Conservation (phyloP, 2,329 filamentous ascomycete genomes). For the Sclerotinia subarctica region DNA sequence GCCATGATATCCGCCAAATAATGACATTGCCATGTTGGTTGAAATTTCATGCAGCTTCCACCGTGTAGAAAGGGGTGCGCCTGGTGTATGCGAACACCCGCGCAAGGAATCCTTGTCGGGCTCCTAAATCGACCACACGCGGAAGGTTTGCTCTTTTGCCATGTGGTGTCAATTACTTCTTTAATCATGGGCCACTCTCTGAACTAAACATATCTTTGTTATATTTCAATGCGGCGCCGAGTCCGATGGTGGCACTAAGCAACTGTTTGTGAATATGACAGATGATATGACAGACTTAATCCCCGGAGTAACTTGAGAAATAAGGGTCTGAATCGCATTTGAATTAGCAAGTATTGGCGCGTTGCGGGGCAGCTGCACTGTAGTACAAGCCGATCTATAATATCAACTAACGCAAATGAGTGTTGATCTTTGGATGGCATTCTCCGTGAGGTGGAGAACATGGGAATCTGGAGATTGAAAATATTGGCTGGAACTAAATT, state of each 20-base stretch:
- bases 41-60: background rate
- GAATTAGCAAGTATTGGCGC: background rate
- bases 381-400: background rate
- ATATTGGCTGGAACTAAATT: background rate
- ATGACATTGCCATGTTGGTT: background rate
- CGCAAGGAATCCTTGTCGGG: conserved; percentile 3
- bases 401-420: background rate
- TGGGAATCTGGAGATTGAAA: background rate
- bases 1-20: background rate
- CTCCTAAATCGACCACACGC: background rate
- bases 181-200: background rate
- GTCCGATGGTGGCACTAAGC: background rate
- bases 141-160: background rate
- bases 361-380: background rate
- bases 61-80: conserved; percentile 5
- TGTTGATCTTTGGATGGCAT: background rate
- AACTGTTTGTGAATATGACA: background rate
- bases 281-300: background rate
- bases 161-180: background rate
- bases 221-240: background rate
- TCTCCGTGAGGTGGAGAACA: background rate
- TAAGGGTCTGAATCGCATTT: background rate
- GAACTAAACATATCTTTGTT: conserved; percentile 7
- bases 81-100: conserved; percentile 4
- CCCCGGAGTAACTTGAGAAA: background rate